Conservation (phyloP, 2,329 filamentous ascomycete genomes). For the Cordyceps militaris region DNA sequence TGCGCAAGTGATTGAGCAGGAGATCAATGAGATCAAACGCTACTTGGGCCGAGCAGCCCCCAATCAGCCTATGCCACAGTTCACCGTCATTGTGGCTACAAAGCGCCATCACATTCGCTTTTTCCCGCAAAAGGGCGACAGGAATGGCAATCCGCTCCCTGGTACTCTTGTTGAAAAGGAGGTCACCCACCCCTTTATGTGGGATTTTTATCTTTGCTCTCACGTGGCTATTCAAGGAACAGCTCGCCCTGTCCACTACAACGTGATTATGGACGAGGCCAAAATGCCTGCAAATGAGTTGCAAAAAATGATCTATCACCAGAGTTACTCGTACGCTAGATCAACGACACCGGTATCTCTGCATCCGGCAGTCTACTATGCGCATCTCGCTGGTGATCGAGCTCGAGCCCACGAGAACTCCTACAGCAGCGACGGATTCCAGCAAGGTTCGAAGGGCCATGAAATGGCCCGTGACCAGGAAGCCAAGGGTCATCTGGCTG, state of each 20-base stretch:
- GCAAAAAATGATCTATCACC: constrained; percentile 86
- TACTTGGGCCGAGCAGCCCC: constrained; percentile 39
- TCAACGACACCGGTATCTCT: constrained; percentile 89
- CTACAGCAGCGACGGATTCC: constrained; percentile 37
- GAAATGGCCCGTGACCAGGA: constrained; percentile 32
- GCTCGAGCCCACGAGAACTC: constrained; percentile 65
- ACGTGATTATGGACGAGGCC: constrained; percentile 79
- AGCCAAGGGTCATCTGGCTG: constrained; percentile 31
- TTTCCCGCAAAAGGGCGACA: constrained; percentile 68
- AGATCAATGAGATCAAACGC: constrained; percentile 64
- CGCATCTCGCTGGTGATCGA: constrained; percentile 78
- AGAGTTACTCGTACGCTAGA: constrained; percentile 87
- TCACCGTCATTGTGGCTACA: constrained; percentile 81
- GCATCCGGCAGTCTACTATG: constrained; percentile 90
- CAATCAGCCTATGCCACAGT: constrained; percentile 45
- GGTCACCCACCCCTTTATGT: constrained; percentile 85
- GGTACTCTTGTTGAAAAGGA: constrained; percentile 84
- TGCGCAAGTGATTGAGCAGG: constrained; percentile 67
- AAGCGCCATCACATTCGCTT: constrained; percentile 94
- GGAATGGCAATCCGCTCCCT: constrained; percentile 74
- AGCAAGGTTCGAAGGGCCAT: constrained; percentile 36
- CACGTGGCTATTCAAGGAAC: constrained; percentile 84
- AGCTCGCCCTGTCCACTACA: constrained; percentile 85
- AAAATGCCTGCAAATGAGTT: constrained; percentile 59
- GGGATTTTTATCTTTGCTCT: constrained; percentile 68